These are phyloP conservation scores for Lenwebbia sp. DNA, from an alignment of 345 rosid genomes.

Conservation along the genomic window DNA sequence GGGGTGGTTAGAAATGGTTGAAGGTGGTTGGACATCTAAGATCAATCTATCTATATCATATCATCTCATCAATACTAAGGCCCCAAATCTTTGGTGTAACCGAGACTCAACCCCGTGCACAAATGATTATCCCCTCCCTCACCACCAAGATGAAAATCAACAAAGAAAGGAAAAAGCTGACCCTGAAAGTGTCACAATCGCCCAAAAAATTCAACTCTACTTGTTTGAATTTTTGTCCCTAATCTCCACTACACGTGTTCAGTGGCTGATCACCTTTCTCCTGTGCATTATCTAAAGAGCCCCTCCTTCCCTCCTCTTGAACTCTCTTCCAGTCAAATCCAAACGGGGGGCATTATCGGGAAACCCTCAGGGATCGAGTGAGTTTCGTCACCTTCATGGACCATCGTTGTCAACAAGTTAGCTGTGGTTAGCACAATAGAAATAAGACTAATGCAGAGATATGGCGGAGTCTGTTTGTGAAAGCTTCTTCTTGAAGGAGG, in stretches of 20 bases:
- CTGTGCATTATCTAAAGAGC: not conserved
- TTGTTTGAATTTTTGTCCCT: not conserved
- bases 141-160: not conserved
- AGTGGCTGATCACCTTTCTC: not conserved
- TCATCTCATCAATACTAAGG: not conserved
- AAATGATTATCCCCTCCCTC: conserved; percentile 6
- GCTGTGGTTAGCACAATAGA: conserved; percentile 46
- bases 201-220: not conserved
- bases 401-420: conserved; percentile 78
- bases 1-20: conserved; percentile 95
- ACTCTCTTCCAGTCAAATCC: not conserved
- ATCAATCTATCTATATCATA: not conserved
- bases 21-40: conserved; percentile 76
- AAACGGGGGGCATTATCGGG: not conserved
- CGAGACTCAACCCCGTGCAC: conserved; percentile 39
- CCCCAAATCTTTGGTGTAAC: conserved; percentile 13
- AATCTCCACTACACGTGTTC: not conserved
- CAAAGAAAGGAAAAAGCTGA: not conserved
- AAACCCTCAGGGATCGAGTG: not conserved
- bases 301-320: not conserved
- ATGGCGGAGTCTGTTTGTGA: not conserved
- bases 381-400: conserved; percentile 5
- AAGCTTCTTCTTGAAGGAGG: conserved; percentile 7
- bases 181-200: not conserved
- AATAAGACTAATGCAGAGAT: not conserved